Evolutionary conservation across 805 yeast species (phyloP), one percentile per base, ranked within the genome.

Genomic region (Metschnikowia koreensis): DNA sequence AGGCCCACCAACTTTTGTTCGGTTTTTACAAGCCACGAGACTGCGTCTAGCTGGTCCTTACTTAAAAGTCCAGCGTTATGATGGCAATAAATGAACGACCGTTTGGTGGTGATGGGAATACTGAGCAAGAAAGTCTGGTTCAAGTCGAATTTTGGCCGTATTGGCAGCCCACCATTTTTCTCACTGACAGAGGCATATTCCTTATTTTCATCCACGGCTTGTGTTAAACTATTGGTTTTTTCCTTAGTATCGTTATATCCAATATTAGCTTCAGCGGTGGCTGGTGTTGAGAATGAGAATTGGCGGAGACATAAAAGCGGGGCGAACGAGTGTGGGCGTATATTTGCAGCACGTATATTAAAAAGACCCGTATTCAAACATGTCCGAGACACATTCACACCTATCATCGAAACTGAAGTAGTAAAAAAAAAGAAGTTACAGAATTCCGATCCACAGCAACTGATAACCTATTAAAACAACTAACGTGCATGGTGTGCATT

Each of bases 51-150:
- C 53, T 71, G 74, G 12, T 62, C 53, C 17, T 58, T 44, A 46
- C 59, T 57, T 26, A 74, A 60, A 2, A 67, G 55, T 5, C 60
- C 46, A 1, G 71, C 70, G 41, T 63, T 74, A 60, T 83, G 84
- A 66, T 86, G 87, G 69, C 89, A 88, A 64, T 84, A 84, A 27
- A 91, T 67, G 65, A 81, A 86, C 3, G 88, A 77, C 53, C 79
- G 77, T 47, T 74, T 65, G 3, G 81, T 71, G 6, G 93, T 84
- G 28, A 91, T 73, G 7, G 97, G 97, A 6, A 90, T 71, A 2
- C 89, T 80, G 11, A 88, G 69, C 31, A 92, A 67, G 58, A 86
- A 81, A 58, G 87, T 82, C 3, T 82, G 75, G 47, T 78, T 71
- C 40, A 63, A 66, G 61, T 54, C 46, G 42, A 60, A 47, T 8